Percentiles rank a stretch among this genome's conserved stretches.
Conservation (phyloP, 305 asterid species). For the Fraxinus xanthoxyloides region DNA sequence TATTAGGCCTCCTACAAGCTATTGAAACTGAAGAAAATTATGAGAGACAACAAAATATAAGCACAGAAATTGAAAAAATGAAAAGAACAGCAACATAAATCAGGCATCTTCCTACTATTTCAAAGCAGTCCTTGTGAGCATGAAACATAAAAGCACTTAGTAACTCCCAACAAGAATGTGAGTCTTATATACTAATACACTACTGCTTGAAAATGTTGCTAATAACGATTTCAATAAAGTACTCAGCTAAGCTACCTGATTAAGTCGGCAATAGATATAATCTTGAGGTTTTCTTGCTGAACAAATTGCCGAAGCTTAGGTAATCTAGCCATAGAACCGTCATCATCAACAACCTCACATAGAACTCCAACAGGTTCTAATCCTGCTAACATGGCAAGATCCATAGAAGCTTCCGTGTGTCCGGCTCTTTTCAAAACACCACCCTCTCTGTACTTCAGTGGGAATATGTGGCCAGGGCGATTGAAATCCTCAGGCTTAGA, state of each 20-base stretch:
- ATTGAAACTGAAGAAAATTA: not conserved
- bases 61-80: not conserved
- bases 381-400: constrained; percentile 84
- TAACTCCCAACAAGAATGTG: not conserved
- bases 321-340: constrained; percentile 97
- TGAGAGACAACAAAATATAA: not conserved
- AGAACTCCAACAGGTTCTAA: constrained; percentile 82
- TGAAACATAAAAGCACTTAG: not conserved
- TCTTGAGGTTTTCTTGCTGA: constrained; percentile 62
- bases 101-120: not conserved
- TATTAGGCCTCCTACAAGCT: constrained; percentile 14
- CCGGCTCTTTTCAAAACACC: constrained; percentile 98
- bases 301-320: constrained; percentile 76
- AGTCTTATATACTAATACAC: not conserved
- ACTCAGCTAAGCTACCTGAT: constrained; percentile 53
- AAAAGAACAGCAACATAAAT: not conserved
- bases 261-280: constrained; percentile 85
- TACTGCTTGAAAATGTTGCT: not conserved
- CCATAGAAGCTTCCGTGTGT: constrained; percentile 97
- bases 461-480: constrained; percentile 98
- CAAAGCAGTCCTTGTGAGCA: not conserved
- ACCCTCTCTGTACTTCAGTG: constrained; percentile 84
- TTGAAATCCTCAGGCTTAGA: constrained; percentile 89
- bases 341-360: constrained; percentile 95
- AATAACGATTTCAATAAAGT: not conserved